Evolutionary conservation across 176 grass and related monocot species (phyloP).

Genomic region (Avena eriantha): DNA sequence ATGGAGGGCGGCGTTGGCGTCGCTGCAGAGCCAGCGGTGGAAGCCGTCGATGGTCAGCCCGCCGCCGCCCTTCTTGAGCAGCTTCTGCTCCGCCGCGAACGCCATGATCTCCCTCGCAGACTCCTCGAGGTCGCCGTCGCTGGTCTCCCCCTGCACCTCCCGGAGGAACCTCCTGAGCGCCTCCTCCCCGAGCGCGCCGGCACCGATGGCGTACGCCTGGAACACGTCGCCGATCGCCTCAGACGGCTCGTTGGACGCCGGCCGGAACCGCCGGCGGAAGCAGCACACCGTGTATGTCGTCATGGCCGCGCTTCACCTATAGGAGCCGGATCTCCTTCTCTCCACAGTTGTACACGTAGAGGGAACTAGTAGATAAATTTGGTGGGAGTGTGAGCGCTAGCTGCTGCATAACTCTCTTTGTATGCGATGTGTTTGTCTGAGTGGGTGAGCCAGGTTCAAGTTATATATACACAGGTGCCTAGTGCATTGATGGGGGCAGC

Average conservation of each 20-base stretch:
- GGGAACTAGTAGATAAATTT: too few relatives aligned
- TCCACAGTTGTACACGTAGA: background rate
- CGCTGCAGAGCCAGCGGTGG: constrained; percentile 61
- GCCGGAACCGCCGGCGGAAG: constrained; percentile 68
- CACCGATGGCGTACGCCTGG: constrained; percentile 47
- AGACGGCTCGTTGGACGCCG: constrained; percentile 65
- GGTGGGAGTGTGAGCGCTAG: background rate
- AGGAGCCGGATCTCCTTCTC: too few relatives aligned
- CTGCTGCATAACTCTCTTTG: background rate
- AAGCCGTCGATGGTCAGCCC: constrained; percentile 64
- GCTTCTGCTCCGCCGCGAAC: constrained; percentile 55
- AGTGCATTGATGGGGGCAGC: background rate
- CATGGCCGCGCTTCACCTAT: constrained; percentile 33
- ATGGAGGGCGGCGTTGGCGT: constrained; percentile 64
- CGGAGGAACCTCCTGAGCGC: constrained; percentile 59
- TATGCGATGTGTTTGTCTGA: background rate
- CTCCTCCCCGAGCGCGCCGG: constrained; percentile 45
- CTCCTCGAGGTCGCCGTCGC: background rate
- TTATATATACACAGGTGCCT: background rate
- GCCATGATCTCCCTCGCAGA: constrained; percentile 52
- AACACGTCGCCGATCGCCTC: constrained; percentile 55
- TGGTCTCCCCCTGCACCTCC: constrained; percentile 65
- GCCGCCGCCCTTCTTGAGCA: constrained; percentile 43
- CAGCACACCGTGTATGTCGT: constrained; percentile 77
- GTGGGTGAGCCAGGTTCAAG: background rate